Conservation (phyloP, 23 red algal genomes). For the Cyanidioschyzon merolae region DNA sequence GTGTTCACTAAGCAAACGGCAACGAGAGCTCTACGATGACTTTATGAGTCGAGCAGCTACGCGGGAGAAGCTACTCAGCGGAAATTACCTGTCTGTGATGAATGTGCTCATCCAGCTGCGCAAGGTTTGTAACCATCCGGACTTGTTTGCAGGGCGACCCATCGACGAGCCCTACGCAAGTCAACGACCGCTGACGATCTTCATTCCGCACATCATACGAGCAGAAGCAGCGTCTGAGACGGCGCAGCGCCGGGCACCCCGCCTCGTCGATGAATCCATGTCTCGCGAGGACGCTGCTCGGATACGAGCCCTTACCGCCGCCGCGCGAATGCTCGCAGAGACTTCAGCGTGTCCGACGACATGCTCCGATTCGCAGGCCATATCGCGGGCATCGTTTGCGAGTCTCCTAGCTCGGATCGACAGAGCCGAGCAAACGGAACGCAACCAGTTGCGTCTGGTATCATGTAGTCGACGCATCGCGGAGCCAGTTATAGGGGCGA, state of each 20-base stretch:
- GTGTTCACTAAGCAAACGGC: slow-evolving; percentile 60
- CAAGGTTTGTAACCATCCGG: slow-evolving; percentile 98
- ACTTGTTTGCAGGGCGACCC: slow-evolving; percentile 75
- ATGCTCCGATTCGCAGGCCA: background rate
- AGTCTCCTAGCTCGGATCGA: background rate
- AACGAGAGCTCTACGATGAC: slow-evolving; percentile 86
- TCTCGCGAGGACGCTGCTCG: background rate
- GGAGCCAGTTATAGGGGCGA: background rate
- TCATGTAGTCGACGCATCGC: background rate
- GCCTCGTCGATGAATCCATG: background rate
- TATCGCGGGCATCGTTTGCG: background rate
- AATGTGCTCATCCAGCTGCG: slow-evolving; percentile 95
- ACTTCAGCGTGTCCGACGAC: too few species aligned
- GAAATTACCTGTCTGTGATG: slow-evolving; percentile 72
- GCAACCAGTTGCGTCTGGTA: background rate
- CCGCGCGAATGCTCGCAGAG: background rate
- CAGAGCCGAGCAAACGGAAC: background rate
- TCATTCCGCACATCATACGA: background rate
- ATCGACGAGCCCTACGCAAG: slow-evolving; percentile 38
- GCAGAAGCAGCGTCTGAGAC: background rate
- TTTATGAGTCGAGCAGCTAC: slow-evolving; percentile 61
- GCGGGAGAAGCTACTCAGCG: slow-evolving; percentile 40
- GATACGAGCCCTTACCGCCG: background rate
- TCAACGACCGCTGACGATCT: background rate
- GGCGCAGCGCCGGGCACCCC: background rate